These are phyloP conservation scores for Telopea speciosissima DNA, from an alignment of 177 flowering plant genomes.

Conservation along the genomic window DNA sequence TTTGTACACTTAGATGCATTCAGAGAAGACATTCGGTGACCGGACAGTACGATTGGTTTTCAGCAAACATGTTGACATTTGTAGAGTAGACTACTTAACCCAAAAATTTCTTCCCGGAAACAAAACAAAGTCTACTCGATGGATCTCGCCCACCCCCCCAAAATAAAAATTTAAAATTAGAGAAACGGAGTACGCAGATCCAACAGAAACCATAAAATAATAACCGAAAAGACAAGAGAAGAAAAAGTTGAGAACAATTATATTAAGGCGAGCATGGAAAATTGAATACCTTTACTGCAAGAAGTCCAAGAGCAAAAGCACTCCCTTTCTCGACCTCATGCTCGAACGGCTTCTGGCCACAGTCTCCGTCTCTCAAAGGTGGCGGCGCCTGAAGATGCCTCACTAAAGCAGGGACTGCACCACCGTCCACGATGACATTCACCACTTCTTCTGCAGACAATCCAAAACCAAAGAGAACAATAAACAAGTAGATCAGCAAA, in stretches of 20 bases:
- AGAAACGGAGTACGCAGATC: neutral
- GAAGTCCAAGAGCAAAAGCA: conserved; percentile 93
- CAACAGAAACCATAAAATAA: neutral
- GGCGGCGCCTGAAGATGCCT: conserved; percentile 80
- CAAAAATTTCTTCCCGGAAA: too few species aligned
- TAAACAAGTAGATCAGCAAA: neutral
- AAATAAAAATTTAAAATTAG: too few species aligned
- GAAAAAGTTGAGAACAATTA: neutral
- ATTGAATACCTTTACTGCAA: conserved; percentile 76
- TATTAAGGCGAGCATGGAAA: neutral
- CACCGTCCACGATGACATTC: conserved; percentile 79
- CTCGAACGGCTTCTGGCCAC: conserved; percentile 54
- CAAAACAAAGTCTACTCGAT: too few species aligned
- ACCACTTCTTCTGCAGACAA: conserved; percentile 70
- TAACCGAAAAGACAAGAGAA: neutral
- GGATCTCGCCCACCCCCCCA: neutral
- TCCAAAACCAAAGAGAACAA: neutral
- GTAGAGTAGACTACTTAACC: too few species aligned
- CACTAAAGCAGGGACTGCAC: conserved; percentile 85
- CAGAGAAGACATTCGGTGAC: neutral
- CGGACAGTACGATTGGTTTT: neutral
- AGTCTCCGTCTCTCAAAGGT: conserved; percentile 26
- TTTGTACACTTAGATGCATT: neutral
- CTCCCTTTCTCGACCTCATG: conserved; percentile 98
- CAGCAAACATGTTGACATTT: neutral